Conservation (phyloP, 2,329 filamentous ascomycete genomes). For the Aspergillus sp. region DNA sequence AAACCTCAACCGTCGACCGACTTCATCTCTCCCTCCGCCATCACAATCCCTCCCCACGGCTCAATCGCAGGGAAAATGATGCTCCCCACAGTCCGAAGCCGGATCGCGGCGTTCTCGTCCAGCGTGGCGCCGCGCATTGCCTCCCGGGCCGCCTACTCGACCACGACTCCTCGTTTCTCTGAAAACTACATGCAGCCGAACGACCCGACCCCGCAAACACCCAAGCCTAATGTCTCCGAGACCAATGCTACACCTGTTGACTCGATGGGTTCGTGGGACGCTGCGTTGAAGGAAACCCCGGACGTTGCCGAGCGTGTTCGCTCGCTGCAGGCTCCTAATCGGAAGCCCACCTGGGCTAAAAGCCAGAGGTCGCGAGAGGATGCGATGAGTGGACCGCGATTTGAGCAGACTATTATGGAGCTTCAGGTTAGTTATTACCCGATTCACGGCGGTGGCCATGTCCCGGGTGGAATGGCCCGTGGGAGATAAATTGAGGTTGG, state of each 20-base stretch:
- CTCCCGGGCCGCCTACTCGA: conserved; percentile 44
- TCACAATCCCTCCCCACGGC: conserved; percentile 15
- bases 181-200: conserved; percentile 53
- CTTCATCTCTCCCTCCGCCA: conserved; percentile 21
- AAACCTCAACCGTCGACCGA: conserved; percentile 32
- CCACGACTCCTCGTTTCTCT: conserved; percentile 39
- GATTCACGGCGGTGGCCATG: not conserved
- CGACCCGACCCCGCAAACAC: conserved; percentile 53
- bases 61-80: conserved; percentile 21
- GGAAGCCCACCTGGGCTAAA: conserved; percentile 74
- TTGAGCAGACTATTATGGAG: conserved; percentile 95
- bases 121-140: conserved; percentile 30
- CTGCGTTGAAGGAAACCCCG: conserved; percentile 55
- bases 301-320: conserved; percentile 57
- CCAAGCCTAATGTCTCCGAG: conserved; percentile 57
- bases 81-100: conserved; percentile 43
- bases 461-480: not conserved
- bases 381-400: conserved; percentile 91
- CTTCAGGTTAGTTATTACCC: conserved; percentile 67
- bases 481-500: not conserved
- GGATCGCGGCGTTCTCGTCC: conserved; percentile 49
- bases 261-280: conserved; percentile 51
- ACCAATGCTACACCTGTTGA: conserved; percentile 59
- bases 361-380: conserved; percentile 77
- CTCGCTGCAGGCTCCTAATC: conserved; percentile 81